Evolutionary conservation across 169 alveolate genomes (phyloP).

Genomic region (Plasmodium inui): DNA sequence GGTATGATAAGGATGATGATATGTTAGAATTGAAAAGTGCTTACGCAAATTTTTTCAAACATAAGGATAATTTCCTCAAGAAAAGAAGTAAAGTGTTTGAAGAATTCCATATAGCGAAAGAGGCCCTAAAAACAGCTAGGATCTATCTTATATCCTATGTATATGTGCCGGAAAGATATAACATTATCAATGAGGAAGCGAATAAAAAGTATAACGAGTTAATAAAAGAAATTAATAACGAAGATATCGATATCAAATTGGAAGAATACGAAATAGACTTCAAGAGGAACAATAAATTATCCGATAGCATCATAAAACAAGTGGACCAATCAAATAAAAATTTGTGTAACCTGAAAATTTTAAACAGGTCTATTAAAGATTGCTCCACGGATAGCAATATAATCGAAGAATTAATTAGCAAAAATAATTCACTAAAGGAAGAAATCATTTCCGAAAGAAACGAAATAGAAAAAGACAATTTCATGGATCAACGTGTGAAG

Average conservation of each 20-base stretch:
- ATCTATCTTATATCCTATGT: not conserved
- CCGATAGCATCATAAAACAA: slow-evolving; percentile 2
- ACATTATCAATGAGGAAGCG: not conserved
- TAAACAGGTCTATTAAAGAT: slow-evolving; percentile 23
- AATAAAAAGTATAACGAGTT: not conserved
- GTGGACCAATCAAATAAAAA: slow-evolving; percentile 23
- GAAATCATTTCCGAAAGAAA: not conserved
- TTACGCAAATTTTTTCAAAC: not conserved
- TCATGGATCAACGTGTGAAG: slow-evolving; percentile 4
- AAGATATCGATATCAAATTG: not conserved
- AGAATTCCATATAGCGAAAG: slow-evolving; percentile 2
- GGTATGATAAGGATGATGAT: slow-evolving; percentile 9
- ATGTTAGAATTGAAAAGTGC: slow-evolving; percentile 7
- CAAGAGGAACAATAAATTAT: not conserved
- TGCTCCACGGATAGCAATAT: not conserved
- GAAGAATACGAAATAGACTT: not conserved
- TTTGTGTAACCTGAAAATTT: not conserved
- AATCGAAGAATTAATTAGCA: not conserved
- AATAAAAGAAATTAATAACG: slow-evolving; percentile 4
- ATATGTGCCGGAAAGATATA: not conserved
- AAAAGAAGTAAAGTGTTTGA: not conserved
- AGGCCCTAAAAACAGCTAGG: not conserved
- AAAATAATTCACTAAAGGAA: not conserved
- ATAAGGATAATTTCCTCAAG: not conserved
- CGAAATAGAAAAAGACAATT: not conserved